phyloP scores from a whole-genome alignment of 306 rosid genomes.

The Castanea sativa region DNA sequence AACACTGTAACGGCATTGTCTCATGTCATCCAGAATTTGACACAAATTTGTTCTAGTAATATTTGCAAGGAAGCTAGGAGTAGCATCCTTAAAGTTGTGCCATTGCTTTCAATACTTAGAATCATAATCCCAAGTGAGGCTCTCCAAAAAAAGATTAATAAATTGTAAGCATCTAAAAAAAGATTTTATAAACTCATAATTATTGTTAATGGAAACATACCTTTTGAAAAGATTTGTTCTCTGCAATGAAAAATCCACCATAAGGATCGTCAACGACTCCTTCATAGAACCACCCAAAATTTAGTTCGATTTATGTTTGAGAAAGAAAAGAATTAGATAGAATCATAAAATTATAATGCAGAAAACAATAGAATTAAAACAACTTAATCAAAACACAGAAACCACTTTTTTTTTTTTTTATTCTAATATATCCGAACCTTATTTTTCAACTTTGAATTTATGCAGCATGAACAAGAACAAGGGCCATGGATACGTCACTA shows the following conservation, averaged over 20 bases:
- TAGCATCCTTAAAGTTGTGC: slow-evolving; percentile 71
- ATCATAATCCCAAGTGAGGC: too few species aligned
- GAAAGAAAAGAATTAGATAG: slow-evolving; percentile 25
- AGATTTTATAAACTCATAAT: neutral
- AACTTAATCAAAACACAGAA: neutral
- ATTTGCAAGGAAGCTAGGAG: slow-evolving; percentile 86
- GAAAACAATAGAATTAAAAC: neutral
- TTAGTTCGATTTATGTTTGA: slow-evolving; percentile 27
- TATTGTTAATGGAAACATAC: slow-evolving; percentile 33
- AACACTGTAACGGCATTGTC: too few species aligned
- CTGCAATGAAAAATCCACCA: slow-evolving; percentile 89
- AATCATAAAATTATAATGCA: slow-evolving; percentile 4
- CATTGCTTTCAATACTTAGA: too few species aligned
- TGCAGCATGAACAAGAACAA: too few species aligned
- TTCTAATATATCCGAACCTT: too few species aligned
- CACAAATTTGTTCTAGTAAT: slow-evolving; percentile 40
- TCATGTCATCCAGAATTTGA: slow-evolving; percentile 44
- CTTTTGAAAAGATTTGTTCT: slow-evolving; percentile 88
- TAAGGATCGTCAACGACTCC: slow-evolving; percentile 96
- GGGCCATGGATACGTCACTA: neutral
- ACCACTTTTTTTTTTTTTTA: too few species aligned
- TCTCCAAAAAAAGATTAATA: too few species aligned
- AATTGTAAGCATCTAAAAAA: too few species aligned
- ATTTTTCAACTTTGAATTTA: too few species aligned
- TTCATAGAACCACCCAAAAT: slow-evolving; percentile 87